Percentiles rank a stretch among this genome's conserved stretches.
phyloP scores from a whole-genome alignment of 2,329 filamentous ascomycete species.

The Trichoderma afroharzianum region DNA sequence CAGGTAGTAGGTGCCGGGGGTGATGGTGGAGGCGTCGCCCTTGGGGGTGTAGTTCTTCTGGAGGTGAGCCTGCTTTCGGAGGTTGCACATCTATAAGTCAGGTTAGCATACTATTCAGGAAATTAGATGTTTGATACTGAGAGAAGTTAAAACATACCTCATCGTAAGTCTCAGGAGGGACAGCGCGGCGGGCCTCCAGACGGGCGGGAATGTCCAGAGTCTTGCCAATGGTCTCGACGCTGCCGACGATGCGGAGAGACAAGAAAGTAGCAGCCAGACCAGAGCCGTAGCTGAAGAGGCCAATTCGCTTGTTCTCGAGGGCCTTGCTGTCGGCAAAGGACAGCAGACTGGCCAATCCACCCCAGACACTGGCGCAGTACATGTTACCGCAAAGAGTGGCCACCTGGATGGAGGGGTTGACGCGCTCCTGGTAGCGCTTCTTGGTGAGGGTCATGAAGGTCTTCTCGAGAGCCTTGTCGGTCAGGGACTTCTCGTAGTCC shows the following conservation, averaged over 20 bases:
- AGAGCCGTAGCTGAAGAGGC: constrained; percentile 75
- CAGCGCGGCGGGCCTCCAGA: constrained; percentile 60
- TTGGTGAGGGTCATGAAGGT: constrained; percentile 80
- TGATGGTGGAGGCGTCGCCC: constrained; percentile 64
- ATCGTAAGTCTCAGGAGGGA: constrained; percentile 71
- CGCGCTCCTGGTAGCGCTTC: constrained; percentile 78
- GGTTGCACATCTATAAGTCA: constrained; percentile 59
- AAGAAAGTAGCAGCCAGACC: constrained; percentile 70
- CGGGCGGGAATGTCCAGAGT: constrained; percentile 66
- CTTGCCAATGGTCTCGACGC: constrained; percentile 64
- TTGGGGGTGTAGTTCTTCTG: constrained; percentile 73
- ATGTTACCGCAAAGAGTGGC: constrained; percentile 72
- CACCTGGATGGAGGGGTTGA: constrained; percentile 69
- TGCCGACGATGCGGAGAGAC: constrained; percentile 69
- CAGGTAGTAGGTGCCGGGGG: constrained; percentile 71
- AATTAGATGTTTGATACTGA: no score
- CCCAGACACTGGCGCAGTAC: constrained; percentile 70
- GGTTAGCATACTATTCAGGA: neutral
- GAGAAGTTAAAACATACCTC: constrained; percentile 27
- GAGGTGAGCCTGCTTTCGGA: constrained; percentile 79
- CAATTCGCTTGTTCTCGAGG: constrained; percentile 69
- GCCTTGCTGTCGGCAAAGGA: constrained; percentile 58
- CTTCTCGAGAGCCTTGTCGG: constrained; percentile 82
- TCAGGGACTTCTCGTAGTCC: constrained; percentile 74
- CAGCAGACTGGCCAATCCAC: constrained; percentile 69